Conservation (phyloP, 1,139 yeast genomes). For the Keqinozyma sinolaborantium region DNA sequence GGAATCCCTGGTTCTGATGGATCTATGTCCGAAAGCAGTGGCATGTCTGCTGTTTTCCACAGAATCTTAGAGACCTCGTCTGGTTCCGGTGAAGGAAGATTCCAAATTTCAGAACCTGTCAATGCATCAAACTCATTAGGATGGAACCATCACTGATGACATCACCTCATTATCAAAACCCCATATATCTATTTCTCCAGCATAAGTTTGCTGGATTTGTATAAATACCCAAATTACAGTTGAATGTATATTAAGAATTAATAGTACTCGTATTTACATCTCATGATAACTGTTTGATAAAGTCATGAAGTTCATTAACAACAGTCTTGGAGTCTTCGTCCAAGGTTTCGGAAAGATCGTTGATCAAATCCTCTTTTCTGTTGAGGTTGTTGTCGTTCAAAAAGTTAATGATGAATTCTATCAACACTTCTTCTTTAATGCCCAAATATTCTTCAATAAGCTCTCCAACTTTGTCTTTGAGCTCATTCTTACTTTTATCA, state of each 20-base stretch:
- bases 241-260: slow-evolving; percentile 1
- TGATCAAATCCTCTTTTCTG: slow-evolving; percentile 27
- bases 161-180: neutral
- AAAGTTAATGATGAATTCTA: slow-evolving; percentile 38
- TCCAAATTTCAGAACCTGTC: slow-evolving; percentile 42
- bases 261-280: slow-evolving; percentile 1
- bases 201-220: slow-evolving; percentile 1
- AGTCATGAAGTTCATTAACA: slow-evolving; percentile 35
- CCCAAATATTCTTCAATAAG: slow-evolving; percentile 54
- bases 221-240: neutral
- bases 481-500: slow-evolving; percentile 12
- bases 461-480: slow-evolving; percentile 32
- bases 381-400: slow-evolving; percentile 26
- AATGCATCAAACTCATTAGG: slow-evolving; percentile 46
- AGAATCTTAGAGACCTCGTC: slow-evolving; percentile 20
- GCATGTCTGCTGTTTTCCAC: slow-evolving; percentile 30
- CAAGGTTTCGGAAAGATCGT: slow-evolving; percentile 48
- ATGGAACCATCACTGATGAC: slow-evolving; percentile 25
- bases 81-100: slow-evolving; percentile 15
- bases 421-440: slow-evolving; percentile 46
- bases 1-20: slow-evolving; percentile 16
- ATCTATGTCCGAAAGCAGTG: slow-evolving; percentile 12
- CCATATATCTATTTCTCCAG: slow-evolving; percentile 1
- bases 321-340: slow-evolving; percentile 54
- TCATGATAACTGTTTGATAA: slow-evolving; percentile 8